Conservation (phyloP, 345 rosid genomes). For the Citrus australasica region DNA sequence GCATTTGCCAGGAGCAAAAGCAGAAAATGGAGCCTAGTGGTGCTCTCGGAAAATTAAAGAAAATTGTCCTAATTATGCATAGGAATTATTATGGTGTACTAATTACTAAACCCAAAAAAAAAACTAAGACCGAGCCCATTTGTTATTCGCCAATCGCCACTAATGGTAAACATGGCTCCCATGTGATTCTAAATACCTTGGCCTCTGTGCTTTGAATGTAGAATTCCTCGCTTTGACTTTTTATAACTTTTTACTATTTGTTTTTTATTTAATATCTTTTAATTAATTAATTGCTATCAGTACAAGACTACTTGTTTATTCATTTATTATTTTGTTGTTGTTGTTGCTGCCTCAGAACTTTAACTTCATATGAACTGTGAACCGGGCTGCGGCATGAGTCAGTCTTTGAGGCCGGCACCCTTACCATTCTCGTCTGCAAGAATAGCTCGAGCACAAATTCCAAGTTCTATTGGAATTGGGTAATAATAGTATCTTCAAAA, state of each 20-base stretch:
- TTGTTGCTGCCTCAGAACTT: not conserved
- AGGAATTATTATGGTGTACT: not conserved
- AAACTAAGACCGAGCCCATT: too few relatives aligned
- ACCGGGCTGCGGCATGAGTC: constrained; percentile 5
- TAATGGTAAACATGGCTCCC: constrained; percentile 19
- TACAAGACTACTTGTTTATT: not conserved
- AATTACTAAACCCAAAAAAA: too few relatives aligned
- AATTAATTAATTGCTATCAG: not conserved
- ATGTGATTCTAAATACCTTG: constrained; percentile 60
- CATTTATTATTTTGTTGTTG: not conserved
- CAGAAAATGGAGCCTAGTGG: not conserved
- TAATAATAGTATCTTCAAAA: not conserved
- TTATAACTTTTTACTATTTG: constrained; percentile 4
- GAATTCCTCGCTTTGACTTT: constrained; percentile 49
- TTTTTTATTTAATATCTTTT: not conserved
- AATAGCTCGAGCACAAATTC: not conserved
- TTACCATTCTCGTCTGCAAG: not conserved
- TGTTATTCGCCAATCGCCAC: not conserved
- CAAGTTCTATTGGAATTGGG: not conserved
- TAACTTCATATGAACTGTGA: not conserved
- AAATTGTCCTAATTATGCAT: constrained; percentile 5
- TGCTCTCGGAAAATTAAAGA: not conserved
- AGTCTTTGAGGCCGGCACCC: constrained; percentile 12
- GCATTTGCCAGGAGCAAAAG: not conserved
- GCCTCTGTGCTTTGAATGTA: constrained; percentile 46